Evolutionary conservation across 2,329 filamentous ascomycete genomes (phyloP), one percentile per base, ranked within the genome.

Genomic region (Calonectria hawksworthii): DNA sequence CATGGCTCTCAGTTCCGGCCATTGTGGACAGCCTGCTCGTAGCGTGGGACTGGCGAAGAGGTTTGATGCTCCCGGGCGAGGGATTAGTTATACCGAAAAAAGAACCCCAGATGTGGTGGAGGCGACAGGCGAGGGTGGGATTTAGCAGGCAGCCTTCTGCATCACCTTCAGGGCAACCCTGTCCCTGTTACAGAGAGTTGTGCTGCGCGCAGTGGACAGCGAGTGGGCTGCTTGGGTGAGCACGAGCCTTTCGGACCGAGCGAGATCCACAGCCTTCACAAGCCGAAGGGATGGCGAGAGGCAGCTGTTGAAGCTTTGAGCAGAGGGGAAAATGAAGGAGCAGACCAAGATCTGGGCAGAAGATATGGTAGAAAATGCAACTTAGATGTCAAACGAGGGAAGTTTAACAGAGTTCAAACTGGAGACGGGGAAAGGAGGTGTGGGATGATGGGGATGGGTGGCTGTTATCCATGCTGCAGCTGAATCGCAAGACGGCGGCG

Each of bases 1-100:
- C 84, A 84, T 88, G 86, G 71, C 84, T 86, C 76, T 86, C 85
- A 44, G 84, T 77, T 59, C 79, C 79, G 71, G 74, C 71, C 74
- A 75, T 75, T 59, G 28, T 69, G 38, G 63, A 59, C 44, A 74
- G 77, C 61, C 69, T 56, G 72, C 76, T 72, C 63, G 56, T 64
- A 50, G n/a, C 21, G 38, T 64, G 63, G 8, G 41, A 52, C 38
- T 64, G 52, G 30, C 38, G 71, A 44, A 69, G 47, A 59, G 47
- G 59, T 16, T 66, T 56, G 47, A 65, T 50, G 66, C 21, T 64
- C 28, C 28, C 34, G 54, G 21, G 54, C 28, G 54, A 68, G 70
- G 54, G 65, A 68, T 68, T 63, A 47, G 44, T 47, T 11, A 54
- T 34, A 51, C 68, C 50, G 64, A 68, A 44, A 63, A 52, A 47